phyloP scores from a whole-genome alignment of 2,329 filamentous ascomycete species.

The Aspergillus neotritici region DNA sequence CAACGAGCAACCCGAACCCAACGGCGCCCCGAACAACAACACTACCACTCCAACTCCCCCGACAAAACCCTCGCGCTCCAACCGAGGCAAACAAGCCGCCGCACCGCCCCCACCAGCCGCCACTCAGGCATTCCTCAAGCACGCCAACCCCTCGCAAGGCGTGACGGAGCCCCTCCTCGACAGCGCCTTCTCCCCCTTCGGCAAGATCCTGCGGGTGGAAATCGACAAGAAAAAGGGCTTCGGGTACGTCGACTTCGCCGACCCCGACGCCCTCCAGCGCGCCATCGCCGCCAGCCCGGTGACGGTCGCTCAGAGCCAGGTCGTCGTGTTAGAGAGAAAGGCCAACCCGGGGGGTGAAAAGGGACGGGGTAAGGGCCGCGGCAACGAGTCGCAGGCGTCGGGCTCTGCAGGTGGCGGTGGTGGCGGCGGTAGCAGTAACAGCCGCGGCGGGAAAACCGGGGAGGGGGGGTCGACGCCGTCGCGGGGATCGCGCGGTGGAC shows the following conservation, averaged over 20 bases:
- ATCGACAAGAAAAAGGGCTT: slow-evolving; percentile 95
- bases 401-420: slow-evolving; percentile 5
- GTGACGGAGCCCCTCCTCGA: slow-evolving; percentile 78
- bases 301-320: slow-evolving; percentile 73
- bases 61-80: slow-evolving; percentile 22
- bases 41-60: slow-evolving; percentile 13
- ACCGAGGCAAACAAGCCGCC: slow-evolving; percentile 24
- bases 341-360: slow-evolving; percentile 30
- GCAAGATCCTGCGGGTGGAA: slow-evolving; percentile 71
- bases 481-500: slow-evolving; percentile 15
- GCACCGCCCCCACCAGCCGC: slow-evolving; percentile 21
- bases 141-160: slow-evolving; percentile 82
- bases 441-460: slow-evolving; percentile 6
- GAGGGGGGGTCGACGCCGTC: slow-evolving; percentile 17
- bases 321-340: slow-evolving; percentile 70
- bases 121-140: slow-evolving; percentile 64
- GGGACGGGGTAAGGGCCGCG: slow-evolving; percentile 27
- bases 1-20: slow-evolving; percentile 17
- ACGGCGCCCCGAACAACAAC: slow-evolving; percentile 6
- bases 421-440: slow-evolving; percentile 6
- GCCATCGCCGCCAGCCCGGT: slow-evolving; percentile 79
- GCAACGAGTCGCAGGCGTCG: slow-evolving; percentile 15
- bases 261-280: slow-evolving; percentile 65
- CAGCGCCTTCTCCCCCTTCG: slow-evolving; percentile 67
- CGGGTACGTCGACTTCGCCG: slow-evolving; percentile 83